Base-by-base conservation (phyloP, 2,329 filamentous ascomycete species). In the Exserohilum rostratum region DNA sequence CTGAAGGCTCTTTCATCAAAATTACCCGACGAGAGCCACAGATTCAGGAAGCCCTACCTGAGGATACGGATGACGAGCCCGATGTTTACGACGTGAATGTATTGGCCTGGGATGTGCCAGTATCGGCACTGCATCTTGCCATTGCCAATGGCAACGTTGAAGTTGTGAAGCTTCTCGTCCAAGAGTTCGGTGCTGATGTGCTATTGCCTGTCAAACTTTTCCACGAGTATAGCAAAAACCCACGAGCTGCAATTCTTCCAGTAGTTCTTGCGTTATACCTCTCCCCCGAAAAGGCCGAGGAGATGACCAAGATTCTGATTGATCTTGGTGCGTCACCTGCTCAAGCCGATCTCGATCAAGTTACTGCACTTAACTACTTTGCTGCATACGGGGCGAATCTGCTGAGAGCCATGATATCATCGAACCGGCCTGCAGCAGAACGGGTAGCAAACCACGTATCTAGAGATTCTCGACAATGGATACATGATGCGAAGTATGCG, bases 21-120 rank as follows among this genome's bases (percentile, higher is more conserved):
- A 78, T 80, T n/a, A 77, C 79, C 42, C 77, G 77, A 17, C 75
- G 76, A 17, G 71, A 78, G 11, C 60, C 67, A 13, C n/a, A 73
- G 1, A 76, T 81, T 27, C 61, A 63, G 9, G 77, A 82, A 1
- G 75, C 81, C 1, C 78, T 80, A 0, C 83, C 77, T 9, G 76
- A 87, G 5, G 84, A 86, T 6, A 42, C 54, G 18, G 81, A 85
- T 1, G 82, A 88, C 9, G 88, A 90, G 17, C 90, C 90, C 0
- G 90, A 96, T 72, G 83, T 93, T 47, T 93, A 90, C 71, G 86
- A 95, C 61, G 82, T 93, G 55, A 87, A 96, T 61, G 83, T 89
- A 1, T 70, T 90, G n/a, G 85, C 90, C 1, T 96, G 91, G 91
- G 91, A 96, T 64, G 83, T 82, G 5, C 85, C 87, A 4, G 85